These are phyloP conservation scores for Amanita pseudoporphyria DNA, from an alignment of 768 basidiomycete genomes.

Conservation along the genomic window DNA sequence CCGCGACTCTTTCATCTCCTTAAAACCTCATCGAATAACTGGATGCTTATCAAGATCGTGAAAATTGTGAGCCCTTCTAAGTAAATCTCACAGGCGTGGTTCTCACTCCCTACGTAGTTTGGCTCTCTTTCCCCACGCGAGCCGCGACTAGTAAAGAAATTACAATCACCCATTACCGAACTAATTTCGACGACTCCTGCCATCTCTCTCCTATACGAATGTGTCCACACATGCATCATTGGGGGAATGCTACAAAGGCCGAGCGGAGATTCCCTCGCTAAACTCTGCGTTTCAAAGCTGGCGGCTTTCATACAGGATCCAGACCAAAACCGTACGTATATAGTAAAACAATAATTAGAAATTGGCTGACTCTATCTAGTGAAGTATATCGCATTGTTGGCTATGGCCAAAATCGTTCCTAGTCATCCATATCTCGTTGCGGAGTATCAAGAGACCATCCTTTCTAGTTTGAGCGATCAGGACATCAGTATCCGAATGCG, in stretches of 20 bases:
- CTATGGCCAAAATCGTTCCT: slow-evolving; percentile 93
- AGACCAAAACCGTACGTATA: slow-evolving; percentile 86
- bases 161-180: slow-evolving; percentile 89
- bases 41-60: slow-evolving; percentile 99
- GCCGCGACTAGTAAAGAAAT: slow-evolving; percentile 87
- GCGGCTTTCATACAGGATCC: slow-evolving; percentile 85
- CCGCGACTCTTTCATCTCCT: slow-evolving; percentile 90
- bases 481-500: slow-evolving; percentile 96
- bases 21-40: slow-evolving; percentile 93
- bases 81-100: neutral
- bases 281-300: slow-evolving; percentile 86
- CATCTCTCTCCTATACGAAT: slow-evolving; percentile 94
- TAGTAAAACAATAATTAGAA: neutral
- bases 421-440: slow-evolving; percentile 84
- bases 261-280: slow-evolving; percentile 71
- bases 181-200: slow-evolving; percentile 94
- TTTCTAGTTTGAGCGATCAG: slow-evolving; percentile 82
- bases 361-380: slow-evolving; percentile 38
- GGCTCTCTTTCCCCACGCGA: slow-evolving; percentile 88
- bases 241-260: slow-evolving; percentile 88
- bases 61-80: slow-evolving; percentile 58
- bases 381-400: slow-evolving; percentile 93
- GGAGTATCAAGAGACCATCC: slow-evolving; percentile 86
- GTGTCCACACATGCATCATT: slow-evolving; percentile 95
- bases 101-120: slow-evolving; percentile 50